phyloP scores from a whole-genome alignment of 169 alveolate genomes.

The Eimeria maxima region DNA sequence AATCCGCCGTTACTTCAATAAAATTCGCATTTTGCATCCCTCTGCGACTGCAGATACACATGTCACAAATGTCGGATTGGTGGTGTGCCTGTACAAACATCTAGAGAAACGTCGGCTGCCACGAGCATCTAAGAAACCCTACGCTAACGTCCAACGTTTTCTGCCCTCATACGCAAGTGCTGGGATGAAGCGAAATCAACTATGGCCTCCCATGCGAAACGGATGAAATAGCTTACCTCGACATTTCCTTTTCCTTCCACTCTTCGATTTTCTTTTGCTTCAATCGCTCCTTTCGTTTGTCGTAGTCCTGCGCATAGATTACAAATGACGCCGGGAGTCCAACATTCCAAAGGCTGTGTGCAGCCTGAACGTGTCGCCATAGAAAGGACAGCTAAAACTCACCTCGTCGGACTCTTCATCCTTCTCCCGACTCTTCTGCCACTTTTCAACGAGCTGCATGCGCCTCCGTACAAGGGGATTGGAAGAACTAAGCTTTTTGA shows the following conservation, averaged over 20 bases:
- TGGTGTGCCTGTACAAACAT: background rate
- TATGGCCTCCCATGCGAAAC: background rate
- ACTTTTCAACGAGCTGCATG: constrained; percentile 83
- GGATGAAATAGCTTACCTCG: constrained; percentile 63
- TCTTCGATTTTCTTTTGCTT: constrained; percentile 79
- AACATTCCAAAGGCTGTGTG: background rate
- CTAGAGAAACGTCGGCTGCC: background rate
- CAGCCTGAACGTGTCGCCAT: background rate
- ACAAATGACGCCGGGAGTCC: background rate
- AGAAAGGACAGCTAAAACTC: background rate
- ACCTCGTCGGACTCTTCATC: constrained; percentile 83
- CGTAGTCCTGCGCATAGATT: constrained; percentile 67
- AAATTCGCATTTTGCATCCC: constrained; percentile 77
- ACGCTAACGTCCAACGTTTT: background rate
- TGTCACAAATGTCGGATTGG: background rate
- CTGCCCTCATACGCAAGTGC: background rate
- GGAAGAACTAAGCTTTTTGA: constrained; percentile 30
- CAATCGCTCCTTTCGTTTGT: constrained; percentile 63
- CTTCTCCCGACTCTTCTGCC: constrained; percentile 77
- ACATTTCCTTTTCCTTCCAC: constrained; percentile 83
- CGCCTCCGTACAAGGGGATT: constrained; percentile 80
- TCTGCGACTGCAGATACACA: constrained; percentile 65
- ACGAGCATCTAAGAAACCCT: background rate
- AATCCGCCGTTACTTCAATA: constrained; percentile 75
- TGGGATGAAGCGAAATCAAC: background rate